Base-by-base conservation (phyloP, 2,329 filamentous ascomycete genomes). In the Scedosporium minutisporum region DNA sequence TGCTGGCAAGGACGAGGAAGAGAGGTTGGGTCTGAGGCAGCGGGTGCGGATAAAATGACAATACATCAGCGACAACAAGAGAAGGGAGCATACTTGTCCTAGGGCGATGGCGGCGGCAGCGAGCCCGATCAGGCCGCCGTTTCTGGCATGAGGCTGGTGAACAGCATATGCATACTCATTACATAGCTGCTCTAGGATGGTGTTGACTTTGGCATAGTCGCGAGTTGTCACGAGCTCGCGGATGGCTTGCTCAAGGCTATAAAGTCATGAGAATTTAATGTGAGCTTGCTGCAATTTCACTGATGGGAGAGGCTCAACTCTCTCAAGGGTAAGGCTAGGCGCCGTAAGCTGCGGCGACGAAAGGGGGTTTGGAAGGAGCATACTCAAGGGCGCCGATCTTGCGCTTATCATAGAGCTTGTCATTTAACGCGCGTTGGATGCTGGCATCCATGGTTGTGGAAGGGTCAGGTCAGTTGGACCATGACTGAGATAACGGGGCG, bases 351-450 rank as follows among this genome's bases (percentile, higher is more conserved):
- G 14, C 16, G 14, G 14, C 42, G 18, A 55, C 33, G 42, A 38
- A 62, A 59, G 41, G 46, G 33, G 23, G 44, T 57, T 14, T 46
- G 58, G 48, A 44, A 64, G 59, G 64, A 60, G 79, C 89, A 71
- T 87, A 96, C 92, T 99, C 95, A 63, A 99, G 85, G 69, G 96
- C 95, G 67, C 95, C 95, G 71, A 92, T 88, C 77, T 99, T 99
- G 73, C 96, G 87, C 81, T 96, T 96, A 74, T 99, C 95, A 75
- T 99, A 99, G 72, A 97, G 88, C 84, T 97, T 99, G 78, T 99
- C 95, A 74, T 96, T 96, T 73, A 99, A 82, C 68, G 93, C 84
- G 69, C 93, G 90, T 76, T 96, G 91, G 73, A 97, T 91, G 73
- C 87, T 88, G 71, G 85, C 81, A 80, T 97, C 93, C 93, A 97